A percentile compares a stretch with the other conserved stretches of the same genome.
phyloP scores from a whole-genome alignment of 768 basidiomycete genomes.

The Neoboletus magnificus region DNA sequence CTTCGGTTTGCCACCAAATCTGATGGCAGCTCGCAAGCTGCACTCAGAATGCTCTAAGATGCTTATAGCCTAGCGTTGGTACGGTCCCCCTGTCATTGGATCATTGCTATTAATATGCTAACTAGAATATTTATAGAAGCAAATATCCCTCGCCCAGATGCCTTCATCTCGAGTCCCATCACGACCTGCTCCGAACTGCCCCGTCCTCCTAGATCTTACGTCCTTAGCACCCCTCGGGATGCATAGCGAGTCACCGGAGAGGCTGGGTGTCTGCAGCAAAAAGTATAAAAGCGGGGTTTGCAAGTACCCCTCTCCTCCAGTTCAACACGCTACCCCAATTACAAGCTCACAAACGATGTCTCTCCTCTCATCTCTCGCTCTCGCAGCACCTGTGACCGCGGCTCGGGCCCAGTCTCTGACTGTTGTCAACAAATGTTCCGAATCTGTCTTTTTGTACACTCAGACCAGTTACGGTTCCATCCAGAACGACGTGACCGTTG shows the following conservation, averaged over 20 bases:
- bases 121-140: not conserved
- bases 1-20: not conserved
- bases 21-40: not conserved
- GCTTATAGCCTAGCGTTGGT: not conserved
- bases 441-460: conserved; percentile 30
- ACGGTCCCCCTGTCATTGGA: not conserved
- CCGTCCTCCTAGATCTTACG: not conserved
- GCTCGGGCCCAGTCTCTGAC: conserved; percentile 29
- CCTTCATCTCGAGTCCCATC: not conserved
- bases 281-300: conserved; percentile 13
- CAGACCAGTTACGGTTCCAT: conserved; percentile 29
- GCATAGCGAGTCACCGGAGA: not conserved
- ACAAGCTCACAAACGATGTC: conserved; percentile 16
- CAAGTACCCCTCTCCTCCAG: not conserved
- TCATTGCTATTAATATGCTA: not conserved
- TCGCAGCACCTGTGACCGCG: conserved; percentile 18
- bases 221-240: not conserved
- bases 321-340: not conserved
- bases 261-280: not conserved
- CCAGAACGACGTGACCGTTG: conserved; percentile 25
- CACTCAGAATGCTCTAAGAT: not conserved
- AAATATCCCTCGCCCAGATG: not conserved
- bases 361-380: conserved; percentile 16
- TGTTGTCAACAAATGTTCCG: conserved; percentile 24
- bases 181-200: not conserved